Base-by-base conservation (phyloP, 768 basidiomycete species). In the Cubamyces sp. region DNA sequence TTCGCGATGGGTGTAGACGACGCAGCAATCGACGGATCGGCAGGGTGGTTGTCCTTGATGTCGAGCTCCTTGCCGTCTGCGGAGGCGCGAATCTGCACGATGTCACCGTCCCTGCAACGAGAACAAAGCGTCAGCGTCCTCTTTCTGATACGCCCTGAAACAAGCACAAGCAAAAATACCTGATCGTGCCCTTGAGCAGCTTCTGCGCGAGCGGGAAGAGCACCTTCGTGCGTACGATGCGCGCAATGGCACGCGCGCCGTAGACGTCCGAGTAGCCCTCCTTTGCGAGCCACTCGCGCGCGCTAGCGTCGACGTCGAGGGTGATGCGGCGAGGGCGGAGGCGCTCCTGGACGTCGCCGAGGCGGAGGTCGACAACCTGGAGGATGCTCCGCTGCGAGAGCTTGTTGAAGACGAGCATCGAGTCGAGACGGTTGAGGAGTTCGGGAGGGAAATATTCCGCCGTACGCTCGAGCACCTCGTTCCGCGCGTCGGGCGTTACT, bases 391-490 rank as follows among this genome's bases (percentile, higher is more conserved):
- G 71, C 25, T 80, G 82, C 2, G 90, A 87, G 18, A 97, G 85
- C 70, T 94, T 95, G 80, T 96, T 96, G 80, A 97, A 96, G 9
- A 96, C 88, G 16, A 91, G 78, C 75, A 91, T 90, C 1, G 90
- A 85, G 70, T 96, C 94, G 39, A 96, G 82, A 8, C 94, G 87
- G 71, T 96, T 96, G 57, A 96, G 82, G 3, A 96, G 81, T 74
- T 97, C 94, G 0, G 94, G 94, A 11, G 93, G 88, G 82, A 96
- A 96, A 75, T 88, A 87, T 64, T 87, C 87, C 0, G 85, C 79
- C 0, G 91, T 91, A 19, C 88, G 83, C 60, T 87, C 83, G 28
- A 96, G 76, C 42, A 97, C 92, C 69, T 87, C 82, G 2, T 81
- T 70, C 55, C 81, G 82, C 18, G 92, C 88, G 52, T 81, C 78